A percentile compares a stretch with the other conserved stretches of the same genome.
These are phyloP conservation scores for Nosema muscidifuracis DNA, from an alignment of 371 early-diverging fungal species.

Conservation along the genomic window DNA sequence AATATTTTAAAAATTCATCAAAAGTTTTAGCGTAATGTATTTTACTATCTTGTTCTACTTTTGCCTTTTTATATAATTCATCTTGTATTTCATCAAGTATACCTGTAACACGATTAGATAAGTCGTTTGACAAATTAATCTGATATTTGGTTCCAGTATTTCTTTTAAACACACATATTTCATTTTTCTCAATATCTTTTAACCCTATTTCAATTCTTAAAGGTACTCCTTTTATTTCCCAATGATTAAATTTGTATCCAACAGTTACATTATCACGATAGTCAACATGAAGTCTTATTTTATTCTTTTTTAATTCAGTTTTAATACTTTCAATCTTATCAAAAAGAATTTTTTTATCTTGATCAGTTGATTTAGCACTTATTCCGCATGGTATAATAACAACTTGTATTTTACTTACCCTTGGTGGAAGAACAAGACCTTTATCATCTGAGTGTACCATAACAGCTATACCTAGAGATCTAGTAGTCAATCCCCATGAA, in stretches of 20 bases:
- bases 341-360: slow-evolving; percentile 65
- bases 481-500: slow-evolving; percentile 97
- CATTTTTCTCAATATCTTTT: slow-evolving; percentile 77
- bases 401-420: slow-evolving; percentile 81
- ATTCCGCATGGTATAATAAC: slow-evolving; percentile 91
- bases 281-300: slow-evolving; percentile 80
- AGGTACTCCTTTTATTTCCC: slow-evolving; percentile 96
- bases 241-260: slow-evolving; percentile 98
- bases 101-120: slow-evolving; percentile 64
- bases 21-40: slow-evolving; percentile 71
- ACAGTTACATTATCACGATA: slow-evolving; percentile 80
- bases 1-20: slow-evolving; percentile 79
- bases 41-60: slow-evolving; percentile 70
- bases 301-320: slow-evolving; percentile 69
- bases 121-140: slow-evolving; percentile 60
- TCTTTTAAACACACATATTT: slow-evolving; percentile 76
- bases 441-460: slow-evolving; percentile 96
- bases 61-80: slow-evolving; percentile 82
- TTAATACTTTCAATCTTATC: slow-evolving; percentile 64
- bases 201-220: slow-evolving; percentile 93
- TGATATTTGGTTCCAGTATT: slow-evolving; percentile 70
- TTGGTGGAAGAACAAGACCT: slow-evolving; percentile 94
- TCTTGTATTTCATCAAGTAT: slow-evolving; percentile 73
- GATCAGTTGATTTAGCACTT: slow-evolving; percentile 71
- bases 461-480: slow-evolving; percentile 96